A percentile compares a stretch with the other conserved stretches of the same genome.
Conservation (phyloP, 495 filamentous ascomycete genomes). For the Pseudoneurospora amorphoporcata region DNA sequence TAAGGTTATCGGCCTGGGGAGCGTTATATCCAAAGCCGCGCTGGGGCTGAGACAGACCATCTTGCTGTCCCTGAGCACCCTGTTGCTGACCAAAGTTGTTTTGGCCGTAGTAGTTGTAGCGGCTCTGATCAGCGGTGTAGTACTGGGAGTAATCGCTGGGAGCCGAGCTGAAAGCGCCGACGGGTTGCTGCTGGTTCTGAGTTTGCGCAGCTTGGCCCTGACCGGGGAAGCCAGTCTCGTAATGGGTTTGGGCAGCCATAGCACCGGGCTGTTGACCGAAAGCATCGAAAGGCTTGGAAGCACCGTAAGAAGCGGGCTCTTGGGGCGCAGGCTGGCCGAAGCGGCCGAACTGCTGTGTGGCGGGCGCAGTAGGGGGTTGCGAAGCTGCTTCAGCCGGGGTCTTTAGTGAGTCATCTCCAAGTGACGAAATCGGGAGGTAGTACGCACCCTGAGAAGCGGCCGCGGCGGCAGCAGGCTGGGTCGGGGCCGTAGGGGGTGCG, state of each 20-base stretch:
- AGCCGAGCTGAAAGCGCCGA: slow-evolving; percentile 56
- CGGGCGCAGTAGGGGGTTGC: slow-evolving; percentile 36
- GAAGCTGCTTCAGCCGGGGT: slow-evolving; percentile 21
- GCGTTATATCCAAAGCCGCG: slow-evolving; percentile 65
- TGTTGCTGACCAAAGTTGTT: slow-evolving; percentile 63
- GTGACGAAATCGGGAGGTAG: not conserved
- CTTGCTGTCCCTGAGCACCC: slow-evolving; percentile 54
- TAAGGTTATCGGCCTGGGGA: slow-evolving; percentile 58
- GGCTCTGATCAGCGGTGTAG: slow-evolving; percentile 71
- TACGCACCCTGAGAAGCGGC: slow-evolving; percentile 21
- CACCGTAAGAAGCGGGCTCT: slow-evolving; percentile 46
- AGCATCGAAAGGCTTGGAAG: slow-evolving; percentile 79
- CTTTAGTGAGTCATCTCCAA: slow-evolving; percentile 15
- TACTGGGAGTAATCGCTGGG: slow-evolving; percentile 76
- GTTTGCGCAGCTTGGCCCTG: slow-evolving; percentile 51
- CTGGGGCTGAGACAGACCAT: slow-evolving; percentile 56
- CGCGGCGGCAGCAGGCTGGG: slow-evolving; percentile 10
- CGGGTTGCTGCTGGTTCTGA: slow-evolving; percentile 42
- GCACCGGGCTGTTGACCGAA: slow-evolving; percentile 62
- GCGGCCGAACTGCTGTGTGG: slow-evolving; percentile 56
- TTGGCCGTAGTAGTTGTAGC: slow-evolving; percentile 72
- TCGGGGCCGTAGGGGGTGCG: slow-evolving; percentile 17
- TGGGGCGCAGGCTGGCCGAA: slow-evolving; percentile 50
- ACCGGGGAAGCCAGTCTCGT: slow-evolving; percentile 35
- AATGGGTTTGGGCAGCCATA: slow-evolving; percentile 34